Evolutionary conservation across 345 rosid genomes (phyloP).

Genomic region (Camelina hispida): DNA sequence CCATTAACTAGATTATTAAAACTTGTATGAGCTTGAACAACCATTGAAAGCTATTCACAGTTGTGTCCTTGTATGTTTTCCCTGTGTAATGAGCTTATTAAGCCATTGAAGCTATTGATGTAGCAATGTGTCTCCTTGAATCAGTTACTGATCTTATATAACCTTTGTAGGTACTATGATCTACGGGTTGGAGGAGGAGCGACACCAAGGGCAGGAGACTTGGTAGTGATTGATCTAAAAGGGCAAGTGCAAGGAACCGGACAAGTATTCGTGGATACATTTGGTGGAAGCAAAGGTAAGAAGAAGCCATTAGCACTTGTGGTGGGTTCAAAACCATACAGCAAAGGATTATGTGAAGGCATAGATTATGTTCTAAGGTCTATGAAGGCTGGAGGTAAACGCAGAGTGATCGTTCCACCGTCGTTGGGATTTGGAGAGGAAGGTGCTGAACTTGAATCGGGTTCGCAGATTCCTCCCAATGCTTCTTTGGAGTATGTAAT

Average conservation of each 20-base stretch:
- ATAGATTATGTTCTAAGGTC: constrained; percentile 68
- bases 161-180: constrained; percentile 68
- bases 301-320: constrained; percentile 73
- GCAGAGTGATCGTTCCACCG: constrained; percentile 77
- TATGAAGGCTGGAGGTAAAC: constrained; percentile 88
- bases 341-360: constrained; percentile 86
- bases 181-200: constrained; percentile 87
- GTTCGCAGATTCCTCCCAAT: constrained; percentile 65
- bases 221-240: constrained; percentile 79
- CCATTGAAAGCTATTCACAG: not conserved
- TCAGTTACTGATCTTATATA: not conserved
- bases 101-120: not conserved
- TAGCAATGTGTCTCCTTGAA: constrained; percentile 13
- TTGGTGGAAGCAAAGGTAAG: constrained; percentile 48
- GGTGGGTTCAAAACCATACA: constrained; percentile 81
- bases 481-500: constrained; percentile 75
- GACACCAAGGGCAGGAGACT: constrained; percentile 72
- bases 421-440: constrained; percentile 74
- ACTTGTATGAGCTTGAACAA: not conserved
- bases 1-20: not conserved
- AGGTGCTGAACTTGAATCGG: constrained; percentile 71
- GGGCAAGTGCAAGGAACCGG: constrained; percentile 68
- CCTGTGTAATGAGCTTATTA: not conserved
- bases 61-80: too few species aligned
- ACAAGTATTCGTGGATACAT: constrained; percentile 71